These are phyloP conservation scores for Aspergillus conjunctus DNA, from an alignment of 495 filamentous ascomycete genomes.

Conservation along the genomic window DNA sequence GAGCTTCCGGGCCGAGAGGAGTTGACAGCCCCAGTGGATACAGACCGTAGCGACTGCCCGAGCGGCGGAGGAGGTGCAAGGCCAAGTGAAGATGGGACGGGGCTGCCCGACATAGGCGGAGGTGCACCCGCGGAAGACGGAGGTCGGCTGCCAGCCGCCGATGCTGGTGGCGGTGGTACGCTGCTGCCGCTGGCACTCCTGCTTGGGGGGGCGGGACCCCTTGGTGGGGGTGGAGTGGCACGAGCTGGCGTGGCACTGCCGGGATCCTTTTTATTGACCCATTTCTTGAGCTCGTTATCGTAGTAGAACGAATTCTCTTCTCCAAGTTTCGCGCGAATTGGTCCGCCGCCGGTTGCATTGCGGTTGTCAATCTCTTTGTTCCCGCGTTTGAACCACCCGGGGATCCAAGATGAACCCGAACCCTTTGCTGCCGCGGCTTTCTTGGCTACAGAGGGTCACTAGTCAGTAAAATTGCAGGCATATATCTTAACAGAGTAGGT, in stretches of 20 bases:
- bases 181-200: slow-evolving; percentile 42
- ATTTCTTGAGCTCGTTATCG: slow-evolving; percentile 91
- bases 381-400: slow-evolving; percentile 74
- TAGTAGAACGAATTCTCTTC: slow-evolving; percentile 93
- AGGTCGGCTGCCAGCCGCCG: slow-evolving; percentile 35
- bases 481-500: background rate
- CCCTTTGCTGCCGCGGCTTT: slow-evolving; percentile 57
- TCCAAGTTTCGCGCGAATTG: slow-evolving; percentile 92
- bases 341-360: slow-evolving; percentile 54
- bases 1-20: slow-evolving; percentile 36
- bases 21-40: slow-evolving; percentile 41
- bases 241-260: slow-evolving; percentile 48
- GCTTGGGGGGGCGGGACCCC: slow-evolving; percentile 46
- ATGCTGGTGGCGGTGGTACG: slow-evolving; percentile 40
- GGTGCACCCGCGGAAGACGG: slow-evolving; percentile 45
- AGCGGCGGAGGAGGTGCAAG: slow-evolving; percentile 34
- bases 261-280: slow-evolving; percentile 93
- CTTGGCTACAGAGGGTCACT: slow-evolving; percentile 39
- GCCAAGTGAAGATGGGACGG: slow-evolving; percentile 39
- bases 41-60: slow-evolving; percentile 36
- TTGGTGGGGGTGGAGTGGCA: slow-evolving; percentile 56
- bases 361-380: slow-evolving; percentile 70
- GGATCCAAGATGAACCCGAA: slow-evolving; percentile 70
- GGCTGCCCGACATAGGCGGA: slow-evolving; percentile 41
- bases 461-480: slow-evolving; percentile 25